Evolutionary conservation across 768 basidiomycete genomes (phyloP), one percentile per base, ranked within the genome.

Genomic region (Russula lepida): DNA sequence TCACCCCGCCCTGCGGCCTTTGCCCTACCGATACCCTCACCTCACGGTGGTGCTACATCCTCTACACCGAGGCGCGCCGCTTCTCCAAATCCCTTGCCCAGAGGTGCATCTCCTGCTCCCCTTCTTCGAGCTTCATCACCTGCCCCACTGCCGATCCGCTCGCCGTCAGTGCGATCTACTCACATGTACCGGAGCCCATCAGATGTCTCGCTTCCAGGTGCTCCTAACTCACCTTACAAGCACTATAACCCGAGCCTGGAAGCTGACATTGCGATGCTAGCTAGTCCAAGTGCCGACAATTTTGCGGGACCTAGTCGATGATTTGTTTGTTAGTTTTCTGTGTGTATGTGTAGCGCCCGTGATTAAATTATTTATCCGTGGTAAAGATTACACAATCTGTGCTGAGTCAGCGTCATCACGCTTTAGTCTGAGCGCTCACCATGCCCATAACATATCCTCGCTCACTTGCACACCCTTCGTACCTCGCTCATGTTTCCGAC

Each of bases 401-500:
- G 13, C 37, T 54, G 41, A 51, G 51, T 44, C 25, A 47, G 9
- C 30, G 11, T n/a, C 2, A n/a, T 8, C 30, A 9, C 25, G 43
- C 52, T 33, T 25, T 33, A 19, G 46, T 28, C 48, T 35, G 32
- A 44, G 35, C 56, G 56, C 51, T 48, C 56, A 50, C 44, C 21
- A 66, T 66, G 65, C 65, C 65, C 17, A 33, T 66, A n/a, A 58
- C 64, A 41, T 66, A 66, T 33, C 37, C 58, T n/a, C 65, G 57
- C 39, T 46, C 58, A 19, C 8, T 28, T 23, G 28, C 32, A 33
- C 58, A 30, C 47, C 3, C 64, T n/a, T 35, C 64, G 25, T 27
- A 60, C 39, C 37, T 61, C 2, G 44, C 62, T 17, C 39, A 54
- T 52, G 41, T 66, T 28, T 74, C 75, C 39, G 84, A 86, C 60